Evolutionary conservation across 176 grass and related monocot genomes (phyloP).

Genomic region (Paspalum notatum): DNA sequence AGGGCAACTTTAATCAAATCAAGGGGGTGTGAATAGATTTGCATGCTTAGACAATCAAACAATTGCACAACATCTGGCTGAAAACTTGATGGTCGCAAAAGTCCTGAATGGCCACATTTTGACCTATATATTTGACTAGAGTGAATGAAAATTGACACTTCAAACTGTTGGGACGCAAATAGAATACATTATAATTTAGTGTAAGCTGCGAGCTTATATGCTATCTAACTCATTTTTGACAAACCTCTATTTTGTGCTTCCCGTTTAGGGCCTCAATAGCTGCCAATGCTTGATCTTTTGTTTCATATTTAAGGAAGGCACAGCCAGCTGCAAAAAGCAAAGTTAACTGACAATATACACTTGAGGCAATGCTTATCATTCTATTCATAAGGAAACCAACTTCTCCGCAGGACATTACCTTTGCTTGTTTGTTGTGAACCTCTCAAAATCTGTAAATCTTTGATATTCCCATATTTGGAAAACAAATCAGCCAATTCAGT

Average conservation of each 20-base stretch:
- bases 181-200: constrained; percentile 21
- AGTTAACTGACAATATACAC: constrained; percentile 35
- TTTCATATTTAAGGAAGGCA: constrained; percentile 96
- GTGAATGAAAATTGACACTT: not conserved
- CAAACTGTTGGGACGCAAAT: not conserved
- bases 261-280: constrained; percentile 82
- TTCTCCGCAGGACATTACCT: constrained; percentile 54
- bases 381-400: constrained; percentile 24
- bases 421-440: constrained; percentile 97
- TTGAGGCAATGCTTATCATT: constrained; percentile 20
- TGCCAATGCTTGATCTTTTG: constrained; percentile 90
- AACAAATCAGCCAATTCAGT: constrained; percentile 76
- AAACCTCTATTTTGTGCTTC: constrained; percentile 65
- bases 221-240: constrained; percentile 3
- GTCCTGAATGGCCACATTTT: not conserved
- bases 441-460: constrained; percentile 95
- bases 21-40: constrained; percentile 10
- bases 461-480: constrained; percentile 89
- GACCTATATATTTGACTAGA: constrained; percentile 8
- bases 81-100: constrained; percentile 8
- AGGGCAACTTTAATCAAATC: constrained; percentile 13
- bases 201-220: not conserved
- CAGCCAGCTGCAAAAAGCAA: constrained; percentile 69
- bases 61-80: not conserved
- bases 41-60: constrained; percentile 18